Conservation (phyloP, 73 alveolate species). For the Tetrahymena malaccensis region DNA sequence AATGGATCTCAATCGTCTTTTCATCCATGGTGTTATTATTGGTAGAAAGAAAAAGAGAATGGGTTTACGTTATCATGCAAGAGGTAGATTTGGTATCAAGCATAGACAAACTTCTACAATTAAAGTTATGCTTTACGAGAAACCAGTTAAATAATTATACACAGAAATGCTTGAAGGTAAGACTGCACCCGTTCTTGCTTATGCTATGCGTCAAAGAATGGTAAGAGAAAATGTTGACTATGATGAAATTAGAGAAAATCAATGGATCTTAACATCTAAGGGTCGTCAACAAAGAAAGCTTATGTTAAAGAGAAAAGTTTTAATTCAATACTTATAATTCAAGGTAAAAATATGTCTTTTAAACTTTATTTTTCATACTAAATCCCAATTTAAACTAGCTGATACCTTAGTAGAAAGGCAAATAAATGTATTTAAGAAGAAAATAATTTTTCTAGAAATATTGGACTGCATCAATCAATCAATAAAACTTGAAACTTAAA, state of each 20-base stretch:
- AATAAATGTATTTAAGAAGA: not conserved
- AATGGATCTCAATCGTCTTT: not conserved
- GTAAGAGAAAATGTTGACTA: not conserved
- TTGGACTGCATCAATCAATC: not conserved
- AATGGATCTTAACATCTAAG: not conserved
- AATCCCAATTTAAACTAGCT: too few species aligned
- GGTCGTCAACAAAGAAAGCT: not conserved
- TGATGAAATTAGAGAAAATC: not conserved
- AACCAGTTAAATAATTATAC: not conserved
- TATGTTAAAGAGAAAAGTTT: not conserved
- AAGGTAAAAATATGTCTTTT: not conserved
- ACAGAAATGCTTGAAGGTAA: not conserved
- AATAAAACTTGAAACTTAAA: not conserved
- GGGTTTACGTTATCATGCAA: not conserved
- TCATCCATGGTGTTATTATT: not conserved
- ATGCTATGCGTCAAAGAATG: not conserved
- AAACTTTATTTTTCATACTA: too few species aligned
- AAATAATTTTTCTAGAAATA: not conserved
- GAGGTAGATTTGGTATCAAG: not conserved
- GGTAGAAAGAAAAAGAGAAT: not conserved
- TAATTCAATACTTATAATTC: not conserved
- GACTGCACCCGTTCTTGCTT: not conserved
- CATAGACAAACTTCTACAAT: not conserved
- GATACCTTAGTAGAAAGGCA: not conserved
- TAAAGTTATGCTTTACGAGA: not conserved